Evolutionary conservation across 2,329 filamentous ascomycete species (phyloP).

Genomic region (Scytalidium sp.): DNA sequence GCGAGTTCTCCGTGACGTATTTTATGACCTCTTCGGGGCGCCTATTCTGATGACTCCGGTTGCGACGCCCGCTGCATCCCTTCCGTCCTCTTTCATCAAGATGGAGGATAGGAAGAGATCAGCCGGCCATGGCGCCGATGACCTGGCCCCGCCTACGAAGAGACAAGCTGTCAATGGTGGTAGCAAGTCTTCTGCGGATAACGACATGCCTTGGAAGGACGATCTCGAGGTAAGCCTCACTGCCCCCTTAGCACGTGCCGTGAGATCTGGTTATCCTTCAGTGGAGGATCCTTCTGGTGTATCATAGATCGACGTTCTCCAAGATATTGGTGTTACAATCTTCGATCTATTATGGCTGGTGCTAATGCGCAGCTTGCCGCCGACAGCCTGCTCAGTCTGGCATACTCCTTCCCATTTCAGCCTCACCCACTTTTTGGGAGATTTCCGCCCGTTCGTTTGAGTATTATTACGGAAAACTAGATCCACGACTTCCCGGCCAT

Average conservation of each 20-base stretch:
- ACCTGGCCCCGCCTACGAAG: conserved; percentile 86
- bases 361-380: conserved; percentile 44
- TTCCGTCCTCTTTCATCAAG: conserved; percentile 81
- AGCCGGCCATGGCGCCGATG: conserved; percentile 74
- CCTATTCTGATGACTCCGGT: conserved; percentile 83
- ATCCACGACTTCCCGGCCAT: background rate
- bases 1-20: background rate
- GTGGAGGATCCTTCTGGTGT: background rate
- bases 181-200: conserved; percentile 57
- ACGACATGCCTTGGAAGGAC: conserved; percentile 68
- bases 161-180: conserved; percentile 89
- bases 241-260: conserved; percentile 2
- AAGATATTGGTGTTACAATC: conserved; percentile 11
- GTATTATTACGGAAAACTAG: background rate
- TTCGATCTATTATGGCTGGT: conserved; percentile 26
- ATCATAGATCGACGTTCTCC: background rate
- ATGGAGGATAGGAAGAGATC: conserved; percentile 99
- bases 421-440: conserved; percentile 18
- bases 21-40: conserved; percentile 30
- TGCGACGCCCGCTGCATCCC: conserved; percentile 60
- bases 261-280: background rate
- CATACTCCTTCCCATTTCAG: conserved; percentile 26
- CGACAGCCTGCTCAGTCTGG: conserved; percentile 36
- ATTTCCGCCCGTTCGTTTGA: background rate
- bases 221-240: conserved; percentile 66